Conservation (phyloP, 176 grass and related monocot genomes). For the Eragrostis curvula region DNA sequence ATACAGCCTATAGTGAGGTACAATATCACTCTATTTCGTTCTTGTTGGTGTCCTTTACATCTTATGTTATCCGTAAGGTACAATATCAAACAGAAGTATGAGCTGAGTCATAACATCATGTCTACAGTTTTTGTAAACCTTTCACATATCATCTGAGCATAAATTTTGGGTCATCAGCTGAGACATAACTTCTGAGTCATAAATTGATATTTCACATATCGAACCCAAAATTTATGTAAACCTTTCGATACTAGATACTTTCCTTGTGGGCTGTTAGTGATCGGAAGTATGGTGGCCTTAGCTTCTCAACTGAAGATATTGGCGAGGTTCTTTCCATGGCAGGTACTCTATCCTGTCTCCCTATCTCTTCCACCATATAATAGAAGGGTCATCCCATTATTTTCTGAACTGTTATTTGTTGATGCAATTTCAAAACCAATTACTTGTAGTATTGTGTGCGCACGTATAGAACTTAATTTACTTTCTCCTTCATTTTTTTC, state of each 20-base stretch:
- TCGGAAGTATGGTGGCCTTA: conserved; percentile 69
- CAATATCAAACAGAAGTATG: no score
- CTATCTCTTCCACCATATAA: background rate
- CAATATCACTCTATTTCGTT: background rate
- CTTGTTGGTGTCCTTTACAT: background rate
- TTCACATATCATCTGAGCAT: no score
- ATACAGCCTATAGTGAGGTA: conserved; percentile 88
- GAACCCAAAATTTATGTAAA: background rate
- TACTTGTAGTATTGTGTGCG: background rate
- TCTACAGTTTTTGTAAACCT: no score
- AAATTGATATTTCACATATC: background rate
- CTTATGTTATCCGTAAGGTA: no score
- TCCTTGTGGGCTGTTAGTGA: conserved; percentile 75
- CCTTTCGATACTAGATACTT: conserved; percentile 57
- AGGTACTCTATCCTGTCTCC: conserved; percentile 36
- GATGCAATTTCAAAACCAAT: background rate
- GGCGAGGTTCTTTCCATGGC: conserved; percentile 69
- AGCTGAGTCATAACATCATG: no score
- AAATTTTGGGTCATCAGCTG: no score
- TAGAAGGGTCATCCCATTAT: background rate
- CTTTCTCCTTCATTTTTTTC: background rate
- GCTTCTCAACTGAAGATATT: conserved; percentile 66
- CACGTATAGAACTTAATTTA: background rate
- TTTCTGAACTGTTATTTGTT: background rate
- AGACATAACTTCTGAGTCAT: no score